phyloP scores from a whole-genome alignment of 176 grass and related monocot species.

The Triticum dicoccoides region DNA sequence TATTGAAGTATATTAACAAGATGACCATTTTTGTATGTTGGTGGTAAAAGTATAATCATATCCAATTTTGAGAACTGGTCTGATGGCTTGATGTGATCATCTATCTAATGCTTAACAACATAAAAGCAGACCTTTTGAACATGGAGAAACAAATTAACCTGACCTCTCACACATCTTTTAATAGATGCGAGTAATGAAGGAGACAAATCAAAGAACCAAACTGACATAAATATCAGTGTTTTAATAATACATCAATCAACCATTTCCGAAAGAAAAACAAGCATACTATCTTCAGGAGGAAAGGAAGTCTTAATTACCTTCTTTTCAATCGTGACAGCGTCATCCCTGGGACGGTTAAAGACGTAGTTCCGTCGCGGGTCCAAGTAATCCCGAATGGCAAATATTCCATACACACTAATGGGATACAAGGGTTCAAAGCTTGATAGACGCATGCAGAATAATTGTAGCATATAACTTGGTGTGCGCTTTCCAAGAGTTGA shows the following conservation, averaged over 20 bases:
- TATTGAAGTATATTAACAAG: not conserved
- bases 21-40: not conserved
- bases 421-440: not conserved
- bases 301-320: not conserved
- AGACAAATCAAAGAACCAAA: not conserved
- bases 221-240: not conserved
- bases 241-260: not conserved
- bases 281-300: not conserved
- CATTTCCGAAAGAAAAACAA: not conserved
- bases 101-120: not conserved
- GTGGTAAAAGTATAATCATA: not conserved
- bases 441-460: not conserved
- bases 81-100: not conserved
- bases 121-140: not conserved
- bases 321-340: slow-evolving; percentile 4
- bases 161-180: too few species aligned
- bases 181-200: not conserved
- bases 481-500: not conserved
- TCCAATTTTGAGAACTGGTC: not conserved
- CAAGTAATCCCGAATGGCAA: slow-evolving; percentile 1
- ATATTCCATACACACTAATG: slow-evolving; percentile 14
- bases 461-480: slow-evolving; percentile 2
- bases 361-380: slow-evolving; percentile 16
- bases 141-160: not conserved
- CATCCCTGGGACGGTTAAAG: not conserved